Base-by-base conservation (phyloP, 2,329 filamentous ascomycete species). In the Colletotrichum sansevieriae region DNA sequence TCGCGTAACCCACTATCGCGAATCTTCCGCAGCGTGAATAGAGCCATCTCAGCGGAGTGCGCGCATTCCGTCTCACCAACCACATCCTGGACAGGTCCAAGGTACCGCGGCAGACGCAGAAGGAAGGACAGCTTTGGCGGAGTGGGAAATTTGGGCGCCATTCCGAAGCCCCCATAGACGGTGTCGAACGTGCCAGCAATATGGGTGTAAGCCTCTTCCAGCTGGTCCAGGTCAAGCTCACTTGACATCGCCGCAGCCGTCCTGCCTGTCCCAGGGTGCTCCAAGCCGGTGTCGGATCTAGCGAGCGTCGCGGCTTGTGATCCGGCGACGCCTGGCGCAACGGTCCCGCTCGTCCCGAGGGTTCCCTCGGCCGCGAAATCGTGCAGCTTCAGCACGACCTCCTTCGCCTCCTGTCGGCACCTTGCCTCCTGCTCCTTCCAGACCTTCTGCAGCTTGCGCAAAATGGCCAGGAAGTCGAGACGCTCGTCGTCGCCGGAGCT, bases 331-430 rank as follows among this genome's bases (percentile, higher is more conserved):
- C 68, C 69, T 18, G 69, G 65, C 47, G 61, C 64, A 1, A 71
- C 66, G 66, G 81, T 78, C 13, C 75, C 76, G 63, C 77, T 75
- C n/a, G 78, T 82, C 3, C 84, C 85, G 49, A 92, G 85, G 0
- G 90, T 95, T 1, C 95, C 95, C 78, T 98, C 95, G 61, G 94
- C 92, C 1, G 95, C 93, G 77, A 98, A 98, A 70, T 95, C 92
- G 70, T 90, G 89, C 68, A 99, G 82, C 78, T 97, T 93, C 52
- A 87, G 83, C 11, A 95, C 88, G 63, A 97, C 95, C 72, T 95
- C 91, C 65, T 91, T 90, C 0, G 95, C 95, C 72, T 95, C 95
- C 47, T 92, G 89, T 33, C 94, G 86, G 76, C 95, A 97, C 65
- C 92, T 85, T n/a, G 90, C 81, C 77, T 96, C 92, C 78, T 98